phyloP scores from a whole-genome alignment of 768 basidiomycete genomes.

The Lentinula lateritia region DNA sequence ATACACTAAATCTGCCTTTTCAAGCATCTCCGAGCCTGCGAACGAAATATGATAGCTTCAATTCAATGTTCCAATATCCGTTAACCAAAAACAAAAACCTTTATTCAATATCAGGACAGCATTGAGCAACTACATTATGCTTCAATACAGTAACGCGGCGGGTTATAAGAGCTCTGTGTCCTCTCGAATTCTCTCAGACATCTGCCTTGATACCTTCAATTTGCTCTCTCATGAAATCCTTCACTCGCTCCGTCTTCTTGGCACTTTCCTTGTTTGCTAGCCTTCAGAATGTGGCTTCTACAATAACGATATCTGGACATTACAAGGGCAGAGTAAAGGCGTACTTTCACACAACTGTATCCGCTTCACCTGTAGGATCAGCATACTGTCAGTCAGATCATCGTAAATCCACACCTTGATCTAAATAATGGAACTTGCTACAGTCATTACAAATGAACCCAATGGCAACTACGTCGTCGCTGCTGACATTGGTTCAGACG shows the following conservation, averaged over 20 bases:
- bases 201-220: too few relatives aligned
- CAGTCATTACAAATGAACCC: conserved; percentile 31
- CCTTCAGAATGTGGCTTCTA: neutral
- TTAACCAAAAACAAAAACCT: too few relatives aligned
- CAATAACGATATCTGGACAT: neutral
- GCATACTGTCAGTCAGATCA: neutral
- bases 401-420: neutral
- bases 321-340: neutral
- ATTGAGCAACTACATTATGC: too few relatives aligned
- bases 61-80: too few relatives aligned
- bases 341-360: neutral
- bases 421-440: conserved; percentile 6
- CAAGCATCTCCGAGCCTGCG: too few relatives aligned
- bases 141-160: too few relatives aligned
- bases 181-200: too few relatives aligned
- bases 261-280: neutral
- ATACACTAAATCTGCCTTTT: too few relatives aligned
- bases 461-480: conserved; percentile 25
- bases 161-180: too few relatives aligned
- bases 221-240: too few relatives aligned
- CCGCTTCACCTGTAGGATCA: neutral
- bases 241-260: neutral
- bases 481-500: conserved; percentile 22
- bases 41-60: too few relatives aligned
- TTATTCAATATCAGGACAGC: too few relatives aligned